phyloP scores from a whole-genome alignment of 169 alveolate genomes.

The Ichthyophthirius multifiliis region DNA sequence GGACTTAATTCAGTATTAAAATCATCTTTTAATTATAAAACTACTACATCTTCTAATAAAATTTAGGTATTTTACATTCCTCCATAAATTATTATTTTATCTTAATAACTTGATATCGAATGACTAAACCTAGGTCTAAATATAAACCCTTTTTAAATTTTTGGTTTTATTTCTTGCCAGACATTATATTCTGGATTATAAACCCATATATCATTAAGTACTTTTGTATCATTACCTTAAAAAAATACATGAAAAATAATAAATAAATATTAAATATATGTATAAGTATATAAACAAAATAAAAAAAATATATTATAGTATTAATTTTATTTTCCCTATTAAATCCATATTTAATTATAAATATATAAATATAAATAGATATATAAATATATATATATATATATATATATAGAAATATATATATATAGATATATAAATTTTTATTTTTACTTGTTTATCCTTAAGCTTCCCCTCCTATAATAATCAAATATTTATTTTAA shows the following conservation, averaged over 20 bases:
- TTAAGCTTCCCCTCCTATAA: slow-evolving; percentile 64
- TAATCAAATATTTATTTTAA: slow-evolving; percentile 48
- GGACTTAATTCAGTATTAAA: neutral
- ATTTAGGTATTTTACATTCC: slow-evolving; percentile 16
- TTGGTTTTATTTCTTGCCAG: neutral
- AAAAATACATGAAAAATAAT: too few relatives aligned
- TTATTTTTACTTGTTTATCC: slow-evolving; percentile 16
- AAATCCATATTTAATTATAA: neutral
- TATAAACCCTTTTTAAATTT: neutral
- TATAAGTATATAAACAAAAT: too few relatives aligned
- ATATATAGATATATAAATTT: too few relatives aligned
- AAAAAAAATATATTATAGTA: too few relatives aligned
- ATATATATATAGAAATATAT: too few relatives aligned
- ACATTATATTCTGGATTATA: slow-evolving; percentile 24
- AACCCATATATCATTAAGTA: slow-evolving; percentile 37
- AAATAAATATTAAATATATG: too few relatives aligned
- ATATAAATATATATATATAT: too few relatives aligned
- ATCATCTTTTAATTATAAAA: slow-evolving; percentile 31
- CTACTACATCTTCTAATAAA: slow-evolving; percentile 27
- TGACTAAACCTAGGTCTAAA: neutral
- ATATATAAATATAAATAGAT: too few relatives aligned
- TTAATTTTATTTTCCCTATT: slow-evolving; percentile 14
- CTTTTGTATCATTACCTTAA: too few relatives aligned
- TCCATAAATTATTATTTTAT: slow-evolving; percentile 25
- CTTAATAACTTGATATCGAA: slow-evolving; percentile 13